Percentiles rank a stretch among this genome's conserved stretches.
Evolutionary conservation across 1,284 basidiomycete species (phyloP).

Genomic region (Ustilago trichophora): DNA sequence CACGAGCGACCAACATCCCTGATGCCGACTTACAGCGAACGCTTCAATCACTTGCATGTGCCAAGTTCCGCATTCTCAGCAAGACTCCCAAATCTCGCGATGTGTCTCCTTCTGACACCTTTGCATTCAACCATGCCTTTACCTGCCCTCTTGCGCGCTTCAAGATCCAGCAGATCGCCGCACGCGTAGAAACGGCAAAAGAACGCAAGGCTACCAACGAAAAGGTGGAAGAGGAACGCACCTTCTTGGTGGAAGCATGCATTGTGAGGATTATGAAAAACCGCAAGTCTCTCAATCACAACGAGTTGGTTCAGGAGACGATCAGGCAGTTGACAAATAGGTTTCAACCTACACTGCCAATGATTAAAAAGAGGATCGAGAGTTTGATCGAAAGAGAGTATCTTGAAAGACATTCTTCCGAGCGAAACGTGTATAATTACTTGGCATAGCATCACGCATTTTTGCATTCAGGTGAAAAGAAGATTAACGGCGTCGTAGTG

Average conservation of each 20-base stretch:
- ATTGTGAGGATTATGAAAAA: conserved; percentile 99
- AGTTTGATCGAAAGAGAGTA: conserved; percentile 79
- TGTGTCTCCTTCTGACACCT: conserved; percentile 78
- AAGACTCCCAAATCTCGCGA: conserved; percentile 91
- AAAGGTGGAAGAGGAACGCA: conserved; percentile 90
- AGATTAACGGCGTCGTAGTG: too few relatives aligned
- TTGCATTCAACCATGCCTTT: conserved; percentile 89
- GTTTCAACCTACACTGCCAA: conserved; percentile 84
- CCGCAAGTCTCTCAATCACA: conserved; percentile 86
- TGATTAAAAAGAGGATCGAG: conserved; percentile 95
- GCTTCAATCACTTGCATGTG: conserved; percentile 93
- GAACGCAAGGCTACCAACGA: conserved; percentile 91
- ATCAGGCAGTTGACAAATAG: conserved; percentile 83
- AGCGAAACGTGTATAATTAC: conserved; percentile 58
- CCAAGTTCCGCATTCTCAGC: conserved; percentile 91
- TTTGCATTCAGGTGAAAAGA: too few relatives aligned
- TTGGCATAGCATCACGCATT: too few relatives aligned
- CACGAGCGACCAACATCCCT: conserved; percentile 70
- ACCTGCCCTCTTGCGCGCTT: conserved; percentile 83
- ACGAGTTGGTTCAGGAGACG: conserved; percentile 89
- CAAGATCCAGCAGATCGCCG: conserved; percentile 89
- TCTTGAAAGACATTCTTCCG: conserved; percentile 49
- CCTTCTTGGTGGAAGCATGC: conserved; percentile 85
- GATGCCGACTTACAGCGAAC: conserved; percentile 86
- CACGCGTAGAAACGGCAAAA: conserved; percentile 83